A percentile compares a stretch with the other conserved stretches of the same genome.
phyloP scores from a whole-genome alignment of 495 filamentous ascomycete species.

The Penicillium longicatenatum region DNA sequence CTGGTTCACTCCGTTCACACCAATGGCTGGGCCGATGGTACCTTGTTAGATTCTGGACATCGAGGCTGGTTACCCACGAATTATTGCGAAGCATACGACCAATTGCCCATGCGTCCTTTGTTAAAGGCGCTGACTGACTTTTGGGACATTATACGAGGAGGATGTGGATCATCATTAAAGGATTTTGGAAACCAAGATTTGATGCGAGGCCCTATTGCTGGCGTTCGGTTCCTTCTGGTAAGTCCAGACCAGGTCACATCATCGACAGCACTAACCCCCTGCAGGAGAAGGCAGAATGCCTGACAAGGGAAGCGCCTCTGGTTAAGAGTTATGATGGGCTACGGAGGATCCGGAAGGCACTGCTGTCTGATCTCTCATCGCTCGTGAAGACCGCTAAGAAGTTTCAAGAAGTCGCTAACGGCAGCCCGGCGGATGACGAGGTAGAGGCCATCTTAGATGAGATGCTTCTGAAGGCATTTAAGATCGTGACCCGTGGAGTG shows the following conservation, averaged over 20 bases:
- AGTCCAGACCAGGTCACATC: slow-evolving; percentile 31
- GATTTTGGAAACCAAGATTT: slow-evolving; percentile 86
- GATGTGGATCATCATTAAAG: slow-evolving; percentile 62
- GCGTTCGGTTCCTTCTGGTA: slow-evolving; percentile 87
- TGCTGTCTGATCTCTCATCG: slow-evolving; percentile 85
- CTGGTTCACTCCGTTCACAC: slow-evolving; percentile 96
- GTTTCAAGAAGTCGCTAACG: slow-evolving; percentile 65
- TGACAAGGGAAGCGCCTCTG: slow-evolving; percentile 76
- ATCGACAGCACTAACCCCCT: slow-evolving; percentile 7
- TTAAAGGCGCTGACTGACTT: slow-evolving; percentile 87
- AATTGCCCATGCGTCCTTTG: slow-evolving; percentile 78
- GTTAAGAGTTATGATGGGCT: slow-evolving; percentile 76
- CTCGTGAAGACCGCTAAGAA: slow-evolving; percentile 85
- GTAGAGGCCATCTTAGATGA: slow-evolving; percentile 83
- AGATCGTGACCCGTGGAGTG: slow-evolving; percentile 87
- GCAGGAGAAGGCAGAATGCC: slow-evolving; percentile 84
- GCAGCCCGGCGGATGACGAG: slow-evolving; percentile 53
- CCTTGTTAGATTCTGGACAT: slow-evolving; percentile 82
- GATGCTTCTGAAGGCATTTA: slow-evolving; percentile 91
- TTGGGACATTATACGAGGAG: slow-evolving; percentile 84
- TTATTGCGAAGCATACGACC: slow-evolving; percentile 94
- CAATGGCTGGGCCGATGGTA: slow-evolving; percentile 99
- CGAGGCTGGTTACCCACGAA: slow-evolving; percentile 98
- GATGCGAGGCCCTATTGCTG: slow-evolving; percentile 89
- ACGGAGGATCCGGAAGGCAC: slow-evolving; percentile 76